Percentiles rank a stretch among this genome's conserved stretches.
Conservation (phyloP, 106 monocot genomes). For the Dioscorea alata region DNA sequence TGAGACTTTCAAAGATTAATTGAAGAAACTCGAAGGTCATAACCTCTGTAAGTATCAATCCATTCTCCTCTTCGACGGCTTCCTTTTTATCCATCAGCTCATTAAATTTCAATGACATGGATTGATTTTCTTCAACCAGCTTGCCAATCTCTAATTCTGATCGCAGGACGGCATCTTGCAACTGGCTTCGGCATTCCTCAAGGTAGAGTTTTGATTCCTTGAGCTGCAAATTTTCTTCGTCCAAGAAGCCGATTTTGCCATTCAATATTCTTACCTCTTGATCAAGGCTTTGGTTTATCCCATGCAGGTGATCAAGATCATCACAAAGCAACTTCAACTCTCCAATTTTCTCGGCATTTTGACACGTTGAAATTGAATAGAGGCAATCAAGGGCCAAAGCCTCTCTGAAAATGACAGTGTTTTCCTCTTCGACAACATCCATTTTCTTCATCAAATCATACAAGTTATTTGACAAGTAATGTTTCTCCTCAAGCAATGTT, state of each 20-base stretch:
- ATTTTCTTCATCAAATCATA: slow-evolving; percentile 27
- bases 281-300: slow-evolving; percentile 17
- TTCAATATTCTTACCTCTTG: slow-evolving; percentile 19
- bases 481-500: too few species aligned
- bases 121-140: slow-evolving; percentile 24
- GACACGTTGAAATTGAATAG: slow-evolving; percentile 26
- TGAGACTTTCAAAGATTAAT: slow-evolving; percentile 27
- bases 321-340: slow-evolving; percentile 20
- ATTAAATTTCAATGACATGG: slow-evolving; percentile 20
- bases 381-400: slow-evolving; percentile 39
- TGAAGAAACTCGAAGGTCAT: slow-evolving; percentile 40
- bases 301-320: slow-evolving; percentile 11
- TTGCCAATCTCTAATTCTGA: slow-evolving; percentile 26
- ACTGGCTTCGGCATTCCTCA: slow-evolving; percentile 12
- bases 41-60: slow-evolving; percentile 22
- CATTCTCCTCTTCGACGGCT: slow-evolving; percentile 24
- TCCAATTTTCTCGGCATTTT: slow-evolving; percentile 23
- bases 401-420: slow-evolving; percentile 25
- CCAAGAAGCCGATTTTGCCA: slow-evolving; percentile 15
- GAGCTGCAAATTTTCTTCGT: slow-evolving; percentile 25
- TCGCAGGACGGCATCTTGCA: slow-evolving; percentile 17
- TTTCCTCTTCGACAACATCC: slow-evolving; percentile 31
- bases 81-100: slow-evolving; percentile 13
- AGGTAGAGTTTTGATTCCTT: slow-evolving; percentile 13
- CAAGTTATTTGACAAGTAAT: slow-evolving; percentile 13